These are phyloP conservation scores for Monosporascus sp. DNA, from an alignment of 2,329 filamentous ascomycete species.

Conservation along the genomic window DNA sequence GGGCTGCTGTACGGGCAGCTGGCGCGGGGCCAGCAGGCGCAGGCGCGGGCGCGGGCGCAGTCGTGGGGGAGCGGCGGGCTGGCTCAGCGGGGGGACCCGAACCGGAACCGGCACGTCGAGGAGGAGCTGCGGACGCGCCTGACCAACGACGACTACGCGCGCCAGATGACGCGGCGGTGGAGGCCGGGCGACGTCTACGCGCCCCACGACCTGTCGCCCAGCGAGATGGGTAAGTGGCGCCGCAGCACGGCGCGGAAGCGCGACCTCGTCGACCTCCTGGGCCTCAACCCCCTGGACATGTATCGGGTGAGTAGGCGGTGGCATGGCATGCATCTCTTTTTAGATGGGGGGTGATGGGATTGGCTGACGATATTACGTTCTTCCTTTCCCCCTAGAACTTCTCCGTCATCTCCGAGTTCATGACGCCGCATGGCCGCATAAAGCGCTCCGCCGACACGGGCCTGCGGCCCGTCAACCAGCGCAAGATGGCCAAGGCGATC, in stretches of 20 bases:
- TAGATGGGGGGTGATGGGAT: no score
- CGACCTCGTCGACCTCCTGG: slow-evolving; percentile 77
- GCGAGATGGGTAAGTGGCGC: slow-evolving; percentile 80
- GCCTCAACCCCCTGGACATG: slow-evolving; percentile 73
- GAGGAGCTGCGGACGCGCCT: slow-evolving; percentile 35
- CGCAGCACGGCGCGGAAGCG: slow-evolving; percentile 44
- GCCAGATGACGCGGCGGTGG: slow-evolving; percentile 67
- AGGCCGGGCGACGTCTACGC: slow-evolving; percentile 78
- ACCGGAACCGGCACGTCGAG: slow-evolving; percentile 28
- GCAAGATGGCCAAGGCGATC: slow-evolving; percentile 89
- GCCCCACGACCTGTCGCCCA: slow-evolving; percentile 75
- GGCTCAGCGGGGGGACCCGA: neutral
- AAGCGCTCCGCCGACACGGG: slow-evolving; percentile 71
- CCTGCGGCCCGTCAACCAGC: slow-evolving; percentile 82
- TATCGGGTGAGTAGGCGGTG: slow-evolving; percentile 66
- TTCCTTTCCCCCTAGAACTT: slow-evolving; percentile 65
- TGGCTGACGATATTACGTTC: neutral
- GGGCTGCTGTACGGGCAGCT: slow-evolving; percentile 12
- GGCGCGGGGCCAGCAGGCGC: slow-evolving; percentile 1
- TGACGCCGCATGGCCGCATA: slow-evolving; percentile 80
- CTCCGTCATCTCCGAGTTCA: slow-evolving; percentile 82
- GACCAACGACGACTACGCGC: slow-evolving; percentile 48
- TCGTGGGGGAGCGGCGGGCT: slow-evolving; percentile 1
- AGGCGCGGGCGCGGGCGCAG: neutral
- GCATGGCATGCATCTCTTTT: neutral